Conservation (phyloP, 345 rosid species). For the Euclidium syriacum region DNA sequence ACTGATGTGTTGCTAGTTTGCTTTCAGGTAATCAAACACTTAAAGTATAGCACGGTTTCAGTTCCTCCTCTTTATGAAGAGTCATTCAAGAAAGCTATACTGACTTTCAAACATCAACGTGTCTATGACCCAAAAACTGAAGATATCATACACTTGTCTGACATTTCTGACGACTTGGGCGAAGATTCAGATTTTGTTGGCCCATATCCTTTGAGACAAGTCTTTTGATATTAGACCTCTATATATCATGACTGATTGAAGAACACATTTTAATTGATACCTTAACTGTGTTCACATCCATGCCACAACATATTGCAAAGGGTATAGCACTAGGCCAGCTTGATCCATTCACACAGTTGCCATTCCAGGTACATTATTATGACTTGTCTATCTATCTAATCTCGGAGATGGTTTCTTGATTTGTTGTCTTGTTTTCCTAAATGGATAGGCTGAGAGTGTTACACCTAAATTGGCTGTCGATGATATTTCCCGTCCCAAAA, state of each 20-base stretch:
- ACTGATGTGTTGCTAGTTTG: not conserved
- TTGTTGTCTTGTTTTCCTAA: not conserved
- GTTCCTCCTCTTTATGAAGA: slow-evolving; percentile 89
- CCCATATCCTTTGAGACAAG: slow-evolving; percentile 80
- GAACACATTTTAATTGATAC: slow-evolving; percentile 11
- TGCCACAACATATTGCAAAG: slow-evolving; percentile 71
- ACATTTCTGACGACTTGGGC: slow-evolving; percentile 39
- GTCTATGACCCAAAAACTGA: slow-evolving; percentile 67
- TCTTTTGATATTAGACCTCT: not conserved
- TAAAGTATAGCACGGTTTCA: slow-evolving; percentile 63
- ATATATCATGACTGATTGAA: slow-evolving; percentile 2
- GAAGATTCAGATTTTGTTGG: slow-evolving; percentile 70
- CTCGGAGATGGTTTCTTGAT: slow-evolving; percentile 3
- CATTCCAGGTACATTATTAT: slow-evolving; percentile 54
- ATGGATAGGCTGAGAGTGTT: slow-evolving; percentile 43
- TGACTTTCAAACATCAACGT: slow-evolving; percentile 90
- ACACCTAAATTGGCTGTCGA: slow-evolving; percentile 29
- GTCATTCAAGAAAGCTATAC: slow-evolving; percentile 71
- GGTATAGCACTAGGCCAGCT: slow-evolving; percentile 83
- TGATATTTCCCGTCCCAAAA: slow-evolving; percentile 31
- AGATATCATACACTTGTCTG: slow-evolving; percentile 53
- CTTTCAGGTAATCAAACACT: slow-evolving; percentile 82
- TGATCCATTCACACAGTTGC: slow-evolving; percentile 81
- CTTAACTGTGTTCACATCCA: slow-evolving; percentile 56
- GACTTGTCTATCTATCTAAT: slow-evolving; percentile 1